These are phyloP conservation scores for Candida dajiaensis DNA, from an alignment of 805 yeast genomes.

Conservation along the genomic window DNA sequence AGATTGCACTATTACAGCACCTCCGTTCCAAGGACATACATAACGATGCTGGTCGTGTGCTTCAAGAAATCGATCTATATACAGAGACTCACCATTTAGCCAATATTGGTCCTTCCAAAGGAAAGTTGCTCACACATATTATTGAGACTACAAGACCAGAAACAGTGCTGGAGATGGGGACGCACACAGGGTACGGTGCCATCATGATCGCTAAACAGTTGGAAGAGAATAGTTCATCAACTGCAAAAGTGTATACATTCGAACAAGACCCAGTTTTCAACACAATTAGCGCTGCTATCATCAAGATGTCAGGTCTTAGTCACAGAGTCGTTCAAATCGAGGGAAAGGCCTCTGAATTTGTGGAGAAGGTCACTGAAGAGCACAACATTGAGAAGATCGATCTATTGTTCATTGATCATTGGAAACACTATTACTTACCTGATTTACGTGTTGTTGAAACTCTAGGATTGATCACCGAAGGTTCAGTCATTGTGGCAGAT, in stretches of 20 bases:
- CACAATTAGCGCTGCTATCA: constrained; percentile 9
- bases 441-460: constrained; percentile 38
- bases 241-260: constrained; percentile 15
- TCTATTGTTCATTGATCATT: constrained; percentile 36
- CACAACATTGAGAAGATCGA: constrained; percentile 25
- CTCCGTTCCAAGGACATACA: not conserved
- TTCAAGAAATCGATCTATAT: not conserved
- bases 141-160: constrained; percentile 9
- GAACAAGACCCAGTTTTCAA: constrained; percentile 11
- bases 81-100: not conserved
- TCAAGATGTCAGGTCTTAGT: constrained; percentile 16
- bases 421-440: constrained; percentile 32
- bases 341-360: constrained; percentile 12
- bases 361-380: constrained; percentile 6
- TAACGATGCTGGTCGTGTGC: not conserved
- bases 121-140: not conserved
- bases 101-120: not conserved
- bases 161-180: constrained; percentile 18
- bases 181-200: constrained; percentile 16
- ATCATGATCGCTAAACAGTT: constrained; percentile 15
- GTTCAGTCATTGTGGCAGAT: constrained; percentile 35
- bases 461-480: constrained; percentile 32
- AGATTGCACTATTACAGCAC: not conserved
- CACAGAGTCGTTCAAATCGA: constrained; percentile 11
- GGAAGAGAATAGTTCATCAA: constrained; percentile 1